Conservation (phyloP, 2,329 filamentous ascomycete species). For the Aspergillus quadricinctus region DNA sequence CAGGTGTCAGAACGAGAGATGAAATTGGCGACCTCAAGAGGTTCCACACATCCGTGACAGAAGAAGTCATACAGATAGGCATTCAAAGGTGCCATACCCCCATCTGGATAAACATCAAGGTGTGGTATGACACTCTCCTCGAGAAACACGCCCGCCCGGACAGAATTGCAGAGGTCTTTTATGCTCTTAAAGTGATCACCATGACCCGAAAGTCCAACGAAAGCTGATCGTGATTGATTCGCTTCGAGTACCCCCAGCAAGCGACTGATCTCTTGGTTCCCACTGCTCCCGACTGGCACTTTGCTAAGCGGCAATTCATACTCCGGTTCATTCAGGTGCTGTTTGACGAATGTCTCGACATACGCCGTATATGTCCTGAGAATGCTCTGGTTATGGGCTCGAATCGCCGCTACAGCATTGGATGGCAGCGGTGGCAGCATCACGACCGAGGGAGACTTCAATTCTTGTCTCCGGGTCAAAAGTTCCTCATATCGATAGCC, state of each 20-base stretch:
- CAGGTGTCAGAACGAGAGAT: constrained; percentile 65
- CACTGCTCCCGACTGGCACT: constrained; percentile 37
- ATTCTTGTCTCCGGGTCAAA: constrained; percentile 41
- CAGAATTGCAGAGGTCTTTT: constrained; percentile 62
- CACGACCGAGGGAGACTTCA: constrained; percentile 59
- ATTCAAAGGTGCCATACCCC: constrained; percentile 43
- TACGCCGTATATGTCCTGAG: constrained; percentile 65
- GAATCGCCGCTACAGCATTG: constrained; percentile 53
- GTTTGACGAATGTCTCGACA: constrained; percentile 63
- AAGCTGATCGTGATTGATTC: constrained; percentile 57
- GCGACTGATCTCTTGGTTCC: constrained; percentile 23
- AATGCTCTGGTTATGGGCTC: constrained; percentile 61
- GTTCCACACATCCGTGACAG: constrained; percentile 62
- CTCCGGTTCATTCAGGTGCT: constrained; percentile 57
- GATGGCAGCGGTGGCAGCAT: constrained; percentile 61
- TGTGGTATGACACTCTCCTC: constrained; percentile 70
- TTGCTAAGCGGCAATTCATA: constrained; percentile 56
- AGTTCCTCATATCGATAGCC: constrained; percentile 41
- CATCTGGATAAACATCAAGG: constrained; percentile 57
- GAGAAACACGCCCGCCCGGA: constrained; percentile 66
- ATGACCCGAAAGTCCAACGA: constrained; percentile 67
- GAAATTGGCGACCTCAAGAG: constrained; percentile 60
- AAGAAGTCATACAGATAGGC: constrained; percentile 66
- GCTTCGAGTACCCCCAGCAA: not conserved
- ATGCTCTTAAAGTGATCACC: constrained; percentile 61